Base-by-base conservation (phyloP, 2,329 filamentous ascomycete species). In the Didymella pomorum region DNA sequence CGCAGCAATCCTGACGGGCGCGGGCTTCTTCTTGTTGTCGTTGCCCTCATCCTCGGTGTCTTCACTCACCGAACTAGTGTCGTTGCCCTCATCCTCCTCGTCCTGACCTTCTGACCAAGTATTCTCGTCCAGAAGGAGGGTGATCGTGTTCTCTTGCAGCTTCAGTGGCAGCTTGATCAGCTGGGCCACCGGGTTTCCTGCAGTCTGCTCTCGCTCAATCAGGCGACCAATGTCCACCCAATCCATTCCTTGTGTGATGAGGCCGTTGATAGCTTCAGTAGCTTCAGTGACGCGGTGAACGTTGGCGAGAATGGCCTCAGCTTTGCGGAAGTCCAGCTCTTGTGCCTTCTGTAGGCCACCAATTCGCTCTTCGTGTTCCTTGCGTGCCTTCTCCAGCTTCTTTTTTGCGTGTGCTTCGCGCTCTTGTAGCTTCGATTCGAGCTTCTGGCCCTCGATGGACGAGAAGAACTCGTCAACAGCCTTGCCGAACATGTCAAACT, bases 401-500 rank as follows among this genome's bases (percentile, higher is more conserved):
- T 87, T 87, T 77, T 89, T 91, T 3, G 95, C 95, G 4, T 85
- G 83, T 20, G 89, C 87, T 76, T 99, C 93, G 47, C 89, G 87
- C 75, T 98, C 94, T 4, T 87, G 87, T 4, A 98, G 79, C 52
- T 88, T 86, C 1, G 92, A 96, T 75, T 96, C 90, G 1, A 98
- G 83, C 73, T 92, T 96, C 74, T 97, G 94, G 0, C 93, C 92
- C 78, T 99, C 95, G 25, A 98, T 86, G 0, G 94, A 98, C 0
- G 95, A 98, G 76, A 96, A 98, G 80, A 97, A 99, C 66, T 97
- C 92, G 72, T 99, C 95, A 0, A 97, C 93, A 0, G 93, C 95
- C 71, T 90, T 90, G 76, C 97, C 97, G 81, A 96, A 98, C 10
- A 88, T 90, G 7, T 92, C 85, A 65, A 93, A 93, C 52, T 91